phyloP scores from a whole-genome alignment of 2,329 filamentous ascomycete species.

The Colletotrichum navitas region DNA sequence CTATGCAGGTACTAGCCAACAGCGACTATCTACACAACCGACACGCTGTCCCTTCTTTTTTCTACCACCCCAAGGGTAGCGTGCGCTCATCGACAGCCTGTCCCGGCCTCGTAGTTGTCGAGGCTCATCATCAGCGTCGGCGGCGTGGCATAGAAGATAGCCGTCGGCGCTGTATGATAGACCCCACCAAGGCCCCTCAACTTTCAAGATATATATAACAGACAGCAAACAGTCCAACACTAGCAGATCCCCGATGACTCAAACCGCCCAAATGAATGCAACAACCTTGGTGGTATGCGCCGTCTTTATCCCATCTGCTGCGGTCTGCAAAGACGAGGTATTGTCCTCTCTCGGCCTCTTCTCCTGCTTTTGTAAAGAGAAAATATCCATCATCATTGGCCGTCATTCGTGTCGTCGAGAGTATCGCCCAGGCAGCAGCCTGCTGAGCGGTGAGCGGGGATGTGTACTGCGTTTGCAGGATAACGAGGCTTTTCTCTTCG shows the following conservation, averaged over 20 bases:
- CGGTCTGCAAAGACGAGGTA: conserved; percentile 40
- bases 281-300: conserved; percentile 41
- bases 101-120: conserved; percentile 7
- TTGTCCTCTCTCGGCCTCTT: conserved; percentile 38
- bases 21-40: conserved; percentile 36
- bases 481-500: conserved; percentile 33
- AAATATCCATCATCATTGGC: conserved; percentile 45
- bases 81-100: conserved; percentile 9
- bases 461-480: conserved; percentile 35
- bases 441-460: conserved; percentile 31
- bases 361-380: conserved; percentile 40
- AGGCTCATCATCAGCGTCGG: conserved; percentile 2
- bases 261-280: conserved; percentile 42
- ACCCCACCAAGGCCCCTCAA: conserved; percentile 32
- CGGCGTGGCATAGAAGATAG: conserved; percentile 12
- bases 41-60: conserved; percentile 6
- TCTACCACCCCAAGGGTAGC: conserved; percentile 1
- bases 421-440: conserved; percentile 29
- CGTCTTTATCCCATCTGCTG: conserved; percentile 36
- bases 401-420: conserved; percentile 42
- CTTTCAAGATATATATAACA: conserved; percentile 39
- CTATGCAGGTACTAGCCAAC: conserved; percentile 40
- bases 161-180: conserved; percentile 22
- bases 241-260: conserved; percentile 38
- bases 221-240: conserved; percentile 40